Evolutionary conservation across 1,284 basidiomycete genomes (phyloP).

Genomic region (Puccinia triticina): DNA sequence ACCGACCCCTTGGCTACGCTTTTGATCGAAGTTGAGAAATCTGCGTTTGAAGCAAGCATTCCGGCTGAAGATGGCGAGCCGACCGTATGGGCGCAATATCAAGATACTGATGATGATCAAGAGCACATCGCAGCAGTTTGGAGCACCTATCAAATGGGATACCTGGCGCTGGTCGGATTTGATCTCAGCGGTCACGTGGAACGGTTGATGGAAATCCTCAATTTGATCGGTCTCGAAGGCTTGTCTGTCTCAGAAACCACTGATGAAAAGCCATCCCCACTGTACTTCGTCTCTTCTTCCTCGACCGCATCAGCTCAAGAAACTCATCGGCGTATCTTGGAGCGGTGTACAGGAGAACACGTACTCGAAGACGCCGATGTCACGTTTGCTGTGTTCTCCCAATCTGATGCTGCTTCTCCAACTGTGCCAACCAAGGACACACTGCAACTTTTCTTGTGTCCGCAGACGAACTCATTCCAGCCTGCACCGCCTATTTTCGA

Average conservation of each 20-base stretch:
- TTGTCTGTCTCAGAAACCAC: not conserved
- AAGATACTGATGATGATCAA: not conserved
- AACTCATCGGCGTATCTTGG: slow-evolving; percentile 9
- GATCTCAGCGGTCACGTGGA: slow-evolving; percentile 1
- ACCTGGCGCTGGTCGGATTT: slow-evolving; percentile 18
- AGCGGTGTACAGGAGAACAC: not conserved
- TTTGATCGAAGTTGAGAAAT: not conserved
- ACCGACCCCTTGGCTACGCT: not conserved
- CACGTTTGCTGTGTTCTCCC: slow-evolving; percentile 1
- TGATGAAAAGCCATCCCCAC: slow-evolving; percentile 5
- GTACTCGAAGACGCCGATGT: slow-evolving; percentile 7
- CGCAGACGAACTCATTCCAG: not conserved
- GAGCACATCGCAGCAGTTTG: slow-evolving; percentile 21
- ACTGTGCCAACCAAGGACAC: slow-evolving; percentile 1
- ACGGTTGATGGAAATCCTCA: slow-evolving; percentile 28
- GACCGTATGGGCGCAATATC: slow-evolving; percentile 16
- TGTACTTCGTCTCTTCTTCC: slow-evolving; percentile 24
- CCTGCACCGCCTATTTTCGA: not conserved
- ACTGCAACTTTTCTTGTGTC: slow-evolving; percentile 11
- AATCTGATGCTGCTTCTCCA: not conserved
- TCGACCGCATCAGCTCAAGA: not conserved
- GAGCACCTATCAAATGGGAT: not conserved
- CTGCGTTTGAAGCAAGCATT: not conserved
- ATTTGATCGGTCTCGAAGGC: slow-evolving; percentile 18
- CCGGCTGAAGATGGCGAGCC: not conserved